Evolutionary conservation across 2,329 filamentous ascomycete species (phyloP), one percentile per base, ranked within the genome.

Genomic region (Celoporthe dispersa): DNA sequence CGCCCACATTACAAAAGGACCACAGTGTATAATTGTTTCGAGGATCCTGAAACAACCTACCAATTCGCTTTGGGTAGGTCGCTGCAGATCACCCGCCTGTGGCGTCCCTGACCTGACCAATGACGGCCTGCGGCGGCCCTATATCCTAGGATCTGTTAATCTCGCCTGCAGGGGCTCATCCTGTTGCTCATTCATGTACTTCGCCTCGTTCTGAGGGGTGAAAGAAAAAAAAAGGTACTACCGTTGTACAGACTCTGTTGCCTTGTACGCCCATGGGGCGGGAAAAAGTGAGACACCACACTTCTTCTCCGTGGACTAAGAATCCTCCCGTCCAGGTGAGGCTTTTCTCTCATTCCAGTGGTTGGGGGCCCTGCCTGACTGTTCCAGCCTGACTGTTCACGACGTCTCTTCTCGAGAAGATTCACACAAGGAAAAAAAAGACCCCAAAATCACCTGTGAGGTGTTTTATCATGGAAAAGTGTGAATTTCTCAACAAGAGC

Each of bases 231-330:
- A 44, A 22, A 44, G 6, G 22, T 22, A 7, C 16, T 44, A 22
- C 39, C 12, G 39, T 41, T 41, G 39, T 3, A 14, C 37, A 39
- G 12, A 41, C 44, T 48, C n/a, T 48, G 44, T 48, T 41, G 41
- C 19, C 44, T 22, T 48, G 19, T n/a, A 22, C 22, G 11, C 22
- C 44, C 44, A 48, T 48, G 44, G 28, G 53, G 28, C 25, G 25
- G 53, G 14, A 55, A n/a, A 55, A 3, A 70, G 55, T 70, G 68
- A 70, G 65, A 70, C 65, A 70, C 68, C 68, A 70, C 65, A 65
- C 60, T 59, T 60, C 6, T 28, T 55, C 14, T 28, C 5, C 25
- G n/a, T 60, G 22, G 35, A 28, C 48, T 7, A 16, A 51, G 44
- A n/a, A n/a, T n/a, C n/a, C n/a, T n/a, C n/a, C n/a, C n/a, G n/a